Conservation (phyloP, 2,329 filamentous ascomycete species). For the Xylariaceae sp. region DNA sequence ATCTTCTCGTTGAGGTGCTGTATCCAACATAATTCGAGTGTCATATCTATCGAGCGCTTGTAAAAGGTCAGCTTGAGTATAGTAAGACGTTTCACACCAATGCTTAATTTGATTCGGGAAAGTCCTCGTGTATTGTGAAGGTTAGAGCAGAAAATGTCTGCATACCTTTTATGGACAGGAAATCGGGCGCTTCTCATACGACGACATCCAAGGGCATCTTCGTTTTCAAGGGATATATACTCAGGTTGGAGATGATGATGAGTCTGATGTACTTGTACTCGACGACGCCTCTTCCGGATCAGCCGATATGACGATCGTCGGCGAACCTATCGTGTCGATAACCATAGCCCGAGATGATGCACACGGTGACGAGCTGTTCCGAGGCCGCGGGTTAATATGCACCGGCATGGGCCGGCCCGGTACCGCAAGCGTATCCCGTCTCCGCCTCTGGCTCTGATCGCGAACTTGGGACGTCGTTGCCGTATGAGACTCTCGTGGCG, state of each 20-base stretch:
- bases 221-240: too few species aligned
- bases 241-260: background rate
- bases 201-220: too few species aligned
- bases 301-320: conserved; percentile 24
- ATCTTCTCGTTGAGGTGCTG: background rate
- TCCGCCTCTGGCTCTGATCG: background rate
- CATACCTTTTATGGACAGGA: too few species aligned
- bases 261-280: background rate
- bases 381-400: conserved; percentile 7
- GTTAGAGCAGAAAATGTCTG: too few species aligned
- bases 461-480: conserved; percentile 3
- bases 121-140: too few species aligned
- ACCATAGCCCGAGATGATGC: conserved; percentile 8
- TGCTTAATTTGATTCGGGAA: background rate
- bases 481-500: conserved; percentile 14
- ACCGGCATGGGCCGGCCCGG: conserved; percentile 21
- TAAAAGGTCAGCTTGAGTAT: background rate
- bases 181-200: too few species aligned
- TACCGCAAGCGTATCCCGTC: conserved; percentile 34
- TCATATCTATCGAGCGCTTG: background rate
- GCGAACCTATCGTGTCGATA: conserved; percentile 13
- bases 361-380: conserved; percentile 12
- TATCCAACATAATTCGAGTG: too few species aligned
- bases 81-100: background rate
- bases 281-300: conserved; percentile 18